A percentile compares a stretch with the other conserved stretches of the same genome.
Evolutionary conservation across 2,329 filamentous ascomycete genomes (phyloP).

Genomic region (Rhynchosporium agropyri): DNA sequence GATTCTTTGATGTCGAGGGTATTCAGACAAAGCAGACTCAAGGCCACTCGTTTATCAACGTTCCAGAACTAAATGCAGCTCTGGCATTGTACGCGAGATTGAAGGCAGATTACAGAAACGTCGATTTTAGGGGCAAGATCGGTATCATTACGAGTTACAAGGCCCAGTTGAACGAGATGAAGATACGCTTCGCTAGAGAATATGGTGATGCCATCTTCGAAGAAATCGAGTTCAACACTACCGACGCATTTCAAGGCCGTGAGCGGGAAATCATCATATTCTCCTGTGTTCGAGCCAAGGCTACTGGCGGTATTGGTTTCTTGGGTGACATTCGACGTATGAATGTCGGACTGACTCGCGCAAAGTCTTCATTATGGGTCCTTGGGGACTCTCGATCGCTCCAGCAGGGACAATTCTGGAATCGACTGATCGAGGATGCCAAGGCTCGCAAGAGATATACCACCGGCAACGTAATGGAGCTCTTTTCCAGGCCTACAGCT

Average conservation of each 20-base stretch:
- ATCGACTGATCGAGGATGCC: slow-evolving; percentile 80
- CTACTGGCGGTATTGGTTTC: slow-evolving; percentile 96
- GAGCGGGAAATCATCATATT: slow-evolving; percentile 99
- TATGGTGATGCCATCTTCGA: slow-evolving; percentile 78
- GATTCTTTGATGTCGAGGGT: slow-evolving; percentile 95
- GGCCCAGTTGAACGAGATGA: slow-evolving; percentile 82
- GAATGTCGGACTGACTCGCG: slow-evolving; percentile 97
- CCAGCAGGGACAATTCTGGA: slow-evolving; percentile 88
- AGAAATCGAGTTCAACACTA: slow-evolving; percentile 95
- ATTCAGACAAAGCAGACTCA: slow-evolving; percentile 78
- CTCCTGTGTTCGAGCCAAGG: slow-evolving; percentile 91
- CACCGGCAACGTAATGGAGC: slow-evolving; percentile 59
- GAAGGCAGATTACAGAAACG: slow-evolving; percentile 67
- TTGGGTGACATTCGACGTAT: slow-evolving; percentile 97
- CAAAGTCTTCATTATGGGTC: slow-evolving; percentile 95
- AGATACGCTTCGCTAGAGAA: slow-evolving; percentile 68
- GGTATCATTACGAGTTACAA: slow-evolving; percentile 99
- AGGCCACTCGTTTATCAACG: slow-evolving; percentile 89
- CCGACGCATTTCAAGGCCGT: slow-evolving; percentile 94
- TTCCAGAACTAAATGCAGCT: slow-evolving; percentile 83
- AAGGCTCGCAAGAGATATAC: slow-evolving; percentile 76
- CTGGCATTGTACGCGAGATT: slow-evolving; percentile 83
- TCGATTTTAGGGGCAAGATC: slow-evolving; percentile 79
- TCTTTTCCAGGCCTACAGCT: slow-evolving; percentile 54
- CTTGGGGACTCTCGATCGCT: slow-evolving; percentile 89